Base-by-base conservation (phyloP, 1,284 basidiomycete species). In the Cystobasidium pallidum region DNA sequence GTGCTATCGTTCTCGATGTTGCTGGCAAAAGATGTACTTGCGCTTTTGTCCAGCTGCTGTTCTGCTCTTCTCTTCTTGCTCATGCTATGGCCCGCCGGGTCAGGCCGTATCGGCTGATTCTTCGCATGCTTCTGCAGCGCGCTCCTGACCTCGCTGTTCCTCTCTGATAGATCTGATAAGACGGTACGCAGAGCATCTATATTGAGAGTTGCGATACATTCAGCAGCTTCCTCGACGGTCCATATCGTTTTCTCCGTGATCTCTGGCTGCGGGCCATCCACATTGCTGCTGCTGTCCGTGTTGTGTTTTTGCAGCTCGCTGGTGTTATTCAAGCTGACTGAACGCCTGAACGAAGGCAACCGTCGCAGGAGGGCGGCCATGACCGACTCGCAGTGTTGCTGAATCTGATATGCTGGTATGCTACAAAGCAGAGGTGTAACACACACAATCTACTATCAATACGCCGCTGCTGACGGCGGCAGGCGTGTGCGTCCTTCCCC, bases 1-100 rank as follows among this genome's bases (percentile, higher is more conserved):
- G 52, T 39, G 11, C 28, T 58, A 13, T 19, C 51, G 41, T 6
- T 58, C 36, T 58, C 34, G 2, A 57, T 19, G 2, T 26, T 55
- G 30, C 17, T 36, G 10, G 28, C 54, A 55, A 21, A 6, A 19
- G 24, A 21, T 43, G 24, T 13, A 43, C 13, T 52, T n/a, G 24
- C 17, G 13, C 36, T 1, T 59, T 41, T 39, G 13, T 67, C 52
- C 21, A 67, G 39, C 13, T 67, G 54, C 8, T 17, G 4, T 26
- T 67, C 66, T 19, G 66, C 66, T 32, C 66, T 41, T 45, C 66
- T 21, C 52, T 67, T 67, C 66, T 67, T 67, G 30, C 54, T 67
- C 66, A 67, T 67, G 39, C 66, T 67, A 19, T 55, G 51, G 11
- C 55, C 59, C 13, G 52, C 32, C 19, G 43, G 54, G 4, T 11